phyloP scores from a whole-genome alignment of 352 stramenopile species.

The Phytophthora pseudosyringae region DNA sequence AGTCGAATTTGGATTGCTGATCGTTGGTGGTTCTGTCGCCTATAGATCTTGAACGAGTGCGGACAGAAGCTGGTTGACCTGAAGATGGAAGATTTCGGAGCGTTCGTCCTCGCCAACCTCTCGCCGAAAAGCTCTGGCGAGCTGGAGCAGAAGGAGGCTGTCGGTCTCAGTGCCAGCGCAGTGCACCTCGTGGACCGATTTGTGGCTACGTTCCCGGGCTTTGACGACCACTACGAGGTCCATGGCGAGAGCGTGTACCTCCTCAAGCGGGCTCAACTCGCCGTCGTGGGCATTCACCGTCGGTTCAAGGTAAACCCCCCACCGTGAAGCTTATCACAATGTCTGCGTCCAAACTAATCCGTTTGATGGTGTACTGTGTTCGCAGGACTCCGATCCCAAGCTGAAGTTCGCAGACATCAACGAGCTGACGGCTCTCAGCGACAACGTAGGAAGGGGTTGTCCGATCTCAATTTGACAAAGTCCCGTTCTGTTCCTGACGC shows the following conservation, averaged over 20 bases:
- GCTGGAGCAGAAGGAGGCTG: slow-evolving; percentile 28
- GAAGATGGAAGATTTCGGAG: slow-evolving; percentile 68
- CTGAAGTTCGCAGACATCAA: slow-evolving; percentile 69
- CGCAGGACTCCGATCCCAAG: slow-evolving; percentile 51
- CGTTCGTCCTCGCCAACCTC: slow-evolving; percentile 74
- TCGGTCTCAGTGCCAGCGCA: slow-evolving; percentile 40
- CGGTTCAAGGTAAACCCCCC: slow-evolving; percentile 61
- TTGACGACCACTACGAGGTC: slow-evolving; percentile 68
- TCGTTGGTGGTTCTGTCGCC: slow-evolving; percentile 2
- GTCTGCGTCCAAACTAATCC: slow-evolving; percentile 1
- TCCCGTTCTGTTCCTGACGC: slow-evolving; percentile 1
- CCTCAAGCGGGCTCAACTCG: slow-evolving; percentile 78
- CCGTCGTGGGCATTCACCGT: slow-evolving; percentile 54
- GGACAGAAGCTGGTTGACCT: slow-evolving; percentile 63
- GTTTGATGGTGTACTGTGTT: slow-evolving; percentile 1
- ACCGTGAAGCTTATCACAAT: background rate
- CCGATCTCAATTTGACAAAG: background rate
- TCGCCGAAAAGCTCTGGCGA: slow-evolving; percentile 15
- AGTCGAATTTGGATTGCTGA: no score
- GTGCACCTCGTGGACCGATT: slow-evolving; percentile 61
- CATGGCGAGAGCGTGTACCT: slow-evolving; percentile 61
- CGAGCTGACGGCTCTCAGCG: slow-evolving; percentile 65
- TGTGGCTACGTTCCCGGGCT: slow-evolving; percentile 66
- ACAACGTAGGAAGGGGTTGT: slow-evolving; percentile 54
- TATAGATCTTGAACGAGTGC: slow-evolving; percentile 62